phyloP scores from a whole-genome alignment of 164 flowering plant genomes.

The Malania oleifera region DNA sequence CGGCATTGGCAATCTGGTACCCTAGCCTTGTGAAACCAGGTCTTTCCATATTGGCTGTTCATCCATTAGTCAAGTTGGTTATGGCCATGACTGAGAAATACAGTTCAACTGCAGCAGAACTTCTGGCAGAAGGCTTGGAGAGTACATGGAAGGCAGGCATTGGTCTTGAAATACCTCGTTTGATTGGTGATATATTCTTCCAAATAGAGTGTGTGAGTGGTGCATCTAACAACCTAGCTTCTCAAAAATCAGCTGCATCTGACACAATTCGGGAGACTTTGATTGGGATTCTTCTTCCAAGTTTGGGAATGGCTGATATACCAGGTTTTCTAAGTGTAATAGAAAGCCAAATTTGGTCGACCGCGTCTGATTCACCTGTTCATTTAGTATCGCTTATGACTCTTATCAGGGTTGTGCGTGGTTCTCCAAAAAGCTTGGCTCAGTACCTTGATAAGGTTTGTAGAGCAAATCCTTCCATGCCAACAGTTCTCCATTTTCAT shows the following conservation, averaged over 20 bases:
- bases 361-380: conserved; percentile 98
- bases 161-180: conserved; percentile 68
- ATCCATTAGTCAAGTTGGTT: conserved; percentile 77
- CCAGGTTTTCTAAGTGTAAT: conserved; percentile 62
- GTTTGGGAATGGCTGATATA: conserved; percentile 86
- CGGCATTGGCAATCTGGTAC: conserved; percentile 92
- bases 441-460: conserved; percentile 87
- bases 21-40: conserved; percentile 81
- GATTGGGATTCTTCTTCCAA: conserved; percentile 87
- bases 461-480: conserved; percentile 6
- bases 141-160: conserved; percentile 81
- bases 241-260: conserved; percentile 34
- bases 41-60: conserved; percentile 62
- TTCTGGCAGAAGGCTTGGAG: conserved; percentile 96
- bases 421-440: conserved; percentile 69
- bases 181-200: conserved; percentile 82
- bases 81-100: conserved; percentile 91
- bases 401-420: conserved; percentile 75
- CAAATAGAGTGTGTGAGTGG: conserved; percentile 88
- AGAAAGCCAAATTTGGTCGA: conserved; percentile 94
- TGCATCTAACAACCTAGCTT: conserved; percentile 35
- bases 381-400: conserved; percentile 79
- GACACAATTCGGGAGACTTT: conserved; percentile 60
- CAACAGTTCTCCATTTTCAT: background rate
- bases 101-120: conserved; percentile 92